These are phyloP conservation scores for Plenodomus tracheiphilus DNA, from an alignment of 2,329 filamentous ascomycete genomes.

Conservation along the genomic window DNA sequence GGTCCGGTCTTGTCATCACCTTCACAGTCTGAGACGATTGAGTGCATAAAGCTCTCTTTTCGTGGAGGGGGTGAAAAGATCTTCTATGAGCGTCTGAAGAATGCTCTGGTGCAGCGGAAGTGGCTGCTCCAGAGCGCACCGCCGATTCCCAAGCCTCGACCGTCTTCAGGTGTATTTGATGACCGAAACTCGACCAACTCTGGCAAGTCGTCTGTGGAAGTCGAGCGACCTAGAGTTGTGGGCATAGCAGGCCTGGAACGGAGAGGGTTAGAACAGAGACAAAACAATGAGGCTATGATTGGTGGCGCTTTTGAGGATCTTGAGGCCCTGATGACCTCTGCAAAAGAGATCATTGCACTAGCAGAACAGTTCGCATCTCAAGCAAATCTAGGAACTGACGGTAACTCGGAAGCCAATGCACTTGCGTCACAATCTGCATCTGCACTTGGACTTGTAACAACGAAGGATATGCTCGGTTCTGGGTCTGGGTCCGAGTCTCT, in stretches of 20 bases:
- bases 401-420: conserved; percentile 69
- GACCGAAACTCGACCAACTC: conserved; percentile 27
- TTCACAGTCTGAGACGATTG: conserved; percentile 63
- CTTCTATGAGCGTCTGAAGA: conserved; percentile 86
- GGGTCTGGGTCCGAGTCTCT: conserved; percentile 77
- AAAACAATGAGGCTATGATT: conserved; percentile 91
- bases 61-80: conserved; percentile 85
- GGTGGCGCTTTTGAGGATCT: conserved; percentile 94
- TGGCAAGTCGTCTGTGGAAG: conserved; percentile 20
- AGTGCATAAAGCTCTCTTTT: conserved; percentile 90
- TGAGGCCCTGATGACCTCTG: conserved; percentile 94
- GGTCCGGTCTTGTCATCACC: conserved; percentile 64
- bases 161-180: conserved; percentile 40
- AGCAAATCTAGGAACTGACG: conserved; percentile 58
- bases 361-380: conserved; percentile 84
- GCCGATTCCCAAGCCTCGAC: conserved; percentile 71
- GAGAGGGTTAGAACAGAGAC: conserved; percentile 78
- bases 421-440: conserved; percentile 80
- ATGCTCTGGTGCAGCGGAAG: conserved; percentile 86
- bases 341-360: conserved; percentile 92
- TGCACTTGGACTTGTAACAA: conserved; percentile 86
- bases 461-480: conserved; percentile 86
- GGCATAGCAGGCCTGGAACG: conserved; percentile 93
- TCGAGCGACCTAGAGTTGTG: conserved; percentile 61
- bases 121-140: conserved; percentile 92